Conservation (phyloP, 108 stramenopile genomes). For the Conticribra guillardii region DNA sequence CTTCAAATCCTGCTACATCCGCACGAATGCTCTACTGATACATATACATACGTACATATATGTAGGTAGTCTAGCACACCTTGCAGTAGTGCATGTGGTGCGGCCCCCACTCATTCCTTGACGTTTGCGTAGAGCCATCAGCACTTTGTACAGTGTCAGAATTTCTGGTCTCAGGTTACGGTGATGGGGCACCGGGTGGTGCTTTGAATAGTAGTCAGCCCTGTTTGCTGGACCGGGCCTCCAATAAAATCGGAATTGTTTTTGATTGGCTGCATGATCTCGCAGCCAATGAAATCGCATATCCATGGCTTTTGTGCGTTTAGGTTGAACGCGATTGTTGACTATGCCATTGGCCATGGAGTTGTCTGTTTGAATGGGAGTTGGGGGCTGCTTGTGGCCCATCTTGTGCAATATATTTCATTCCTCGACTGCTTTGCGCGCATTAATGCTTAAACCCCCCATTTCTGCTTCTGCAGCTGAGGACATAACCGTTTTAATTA, state of each 20-base stretch:
- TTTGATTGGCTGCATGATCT: neutral
- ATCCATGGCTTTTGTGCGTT: too few relatives aligned
- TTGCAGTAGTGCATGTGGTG: too few relatives aligned
- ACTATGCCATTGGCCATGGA: conserved; percentile 46
- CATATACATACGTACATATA: too few relatives aligned
- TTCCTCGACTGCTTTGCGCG: neutral
- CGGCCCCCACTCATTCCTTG: too few relatives aligned
- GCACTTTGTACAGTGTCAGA: neutral
- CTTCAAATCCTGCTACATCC: too few relatives aligned
- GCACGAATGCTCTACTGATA: too few relatives aligned
- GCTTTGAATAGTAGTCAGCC: neutral
- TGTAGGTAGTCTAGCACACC: too few relatives aligned
- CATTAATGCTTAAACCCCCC: neutral
- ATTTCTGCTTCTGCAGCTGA: conserved; percentile 16
- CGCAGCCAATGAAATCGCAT: neutral
- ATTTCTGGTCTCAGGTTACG: neutral
- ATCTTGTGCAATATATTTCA: too few relatives aligned
- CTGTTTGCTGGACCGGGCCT: neutral
- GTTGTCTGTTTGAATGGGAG: too few relatives aligned
- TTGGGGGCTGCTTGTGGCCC: too few relatives aligned
- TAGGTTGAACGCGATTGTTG: conserved; percentile 4
- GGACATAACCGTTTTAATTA: conserved; percentile 15
- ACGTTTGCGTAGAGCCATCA: neutral
- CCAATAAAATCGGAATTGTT: conserved; percentile 5
- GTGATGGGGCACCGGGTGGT: neutral